phyloP scores from a whole-genome alignment of 768 basidiomycete genomes.

The Trametopsis cervina region DNA sequence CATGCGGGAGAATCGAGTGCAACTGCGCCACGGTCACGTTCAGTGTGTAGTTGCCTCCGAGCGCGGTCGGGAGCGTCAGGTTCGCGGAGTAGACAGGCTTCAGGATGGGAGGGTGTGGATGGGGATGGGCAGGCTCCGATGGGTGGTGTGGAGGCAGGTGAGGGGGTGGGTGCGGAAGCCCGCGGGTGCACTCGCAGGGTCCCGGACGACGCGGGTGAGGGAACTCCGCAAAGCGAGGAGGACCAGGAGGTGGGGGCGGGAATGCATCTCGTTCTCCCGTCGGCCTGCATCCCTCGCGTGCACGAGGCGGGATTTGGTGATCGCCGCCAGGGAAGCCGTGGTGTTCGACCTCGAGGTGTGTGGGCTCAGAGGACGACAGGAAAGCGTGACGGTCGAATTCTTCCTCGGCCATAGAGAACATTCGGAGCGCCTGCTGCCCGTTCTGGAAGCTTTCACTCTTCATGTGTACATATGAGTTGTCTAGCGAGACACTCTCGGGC shows the following conservation, averaged over 20 bases:
- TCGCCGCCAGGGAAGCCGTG: conserved; percentile 4
- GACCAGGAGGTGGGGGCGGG: conserved; percentile 3
- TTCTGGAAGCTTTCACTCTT: not conserved
- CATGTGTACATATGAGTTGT: not conserved
- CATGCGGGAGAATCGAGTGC: conserved; percentile 25
- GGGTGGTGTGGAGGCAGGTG: conserved; percentile 7
- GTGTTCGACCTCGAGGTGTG: conserved; percentile 1
- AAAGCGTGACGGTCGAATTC: not conserved
- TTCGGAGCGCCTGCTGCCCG: too few species aligned
- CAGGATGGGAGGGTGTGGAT: conserved; percentile 14
- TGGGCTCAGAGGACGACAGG: not conserved
- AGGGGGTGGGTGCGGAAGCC: conserved; percentile 2
- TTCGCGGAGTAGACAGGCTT: conserved; percentile 15
- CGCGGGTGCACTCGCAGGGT: not conserved
- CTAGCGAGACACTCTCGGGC: not conserved
- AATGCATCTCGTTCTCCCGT: not conserved
- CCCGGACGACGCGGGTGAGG: not conserved
- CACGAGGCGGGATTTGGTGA: not conserved
- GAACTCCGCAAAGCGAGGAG: not conserved
- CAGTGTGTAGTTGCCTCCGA: conserved; percentile 34
- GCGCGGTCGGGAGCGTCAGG: conserved; percentile 33
- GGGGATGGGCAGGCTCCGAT: conserved; percentile 12
- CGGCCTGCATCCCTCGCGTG: not conserved
- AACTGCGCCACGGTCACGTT: conserved; percentile 42
- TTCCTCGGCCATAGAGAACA: too few species aligned